phyloP scores from a whole-genome alignment of 2,329 filamentous ascomycete species.

The Arthrinium phaeospermum region DNA sequence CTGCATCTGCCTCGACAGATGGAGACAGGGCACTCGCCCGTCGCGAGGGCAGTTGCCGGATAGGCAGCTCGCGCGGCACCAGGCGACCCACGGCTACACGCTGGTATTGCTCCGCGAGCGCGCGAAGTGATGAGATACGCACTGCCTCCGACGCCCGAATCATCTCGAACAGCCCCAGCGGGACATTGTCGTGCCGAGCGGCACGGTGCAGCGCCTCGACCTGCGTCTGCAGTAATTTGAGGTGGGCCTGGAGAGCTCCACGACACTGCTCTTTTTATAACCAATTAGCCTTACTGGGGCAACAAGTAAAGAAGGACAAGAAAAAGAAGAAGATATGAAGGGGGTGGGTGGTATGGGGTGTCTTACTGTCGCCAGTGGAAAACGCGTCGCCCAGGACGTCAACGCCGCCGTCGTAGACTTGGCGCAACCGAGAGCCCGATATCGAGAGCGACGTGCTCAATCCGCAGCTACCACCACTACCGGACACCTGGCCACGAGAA shows the following conservation, averaged over 20 bases:
- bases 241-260: slow-evolving; percentile 35
- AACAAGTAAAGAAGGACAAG: not conserved
- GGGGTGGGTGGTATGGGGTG: not conserved
- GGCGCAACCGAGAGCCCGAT: slow-evolving; percentile 38
- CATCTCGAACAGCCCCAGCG: slow-evolving; percentile 41
- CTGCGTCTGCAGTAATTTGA: slow-evolving; percentile 36
- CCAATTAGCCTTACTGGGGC: not conserved
- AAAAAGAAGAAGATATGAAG: not conserved
- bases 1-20: not conserved
- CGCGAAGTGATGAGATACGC: slow-evolving; percentile 38
- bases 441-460: slow-evolving; percentile 42
- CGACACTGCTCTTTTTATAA: slow-evolving; percentile 36
- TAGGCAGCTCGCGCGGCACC: slow-evolving; percentile 33
- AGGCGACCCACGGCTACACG: slow-evolving; percentile 39
- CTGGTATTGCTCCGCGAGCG: slow-evolving; percentile 43
- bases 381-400: slow-evolving; percentile 44
- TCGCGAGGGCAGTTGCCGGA: not conserved
- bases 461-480: slow-evolving; percentile 37
- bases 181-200: slow-evolving; percentile 25
- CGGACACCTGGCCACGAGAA: slow-evolving; percentile 18
- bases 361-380: slow-evolving; percentile 42
- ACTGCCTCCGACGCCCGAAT: slow-evolving; percentile 43
- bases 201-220: slow-evolving; percentile 36
- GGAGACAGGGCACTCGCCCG: not conserved
- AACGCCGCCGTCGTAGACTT: slow-evolving; percentile 41